Evolutionary conservation across 805 yeast species (phyloP).

Genomic region (Wickerhamomyces bovis): DNA sequence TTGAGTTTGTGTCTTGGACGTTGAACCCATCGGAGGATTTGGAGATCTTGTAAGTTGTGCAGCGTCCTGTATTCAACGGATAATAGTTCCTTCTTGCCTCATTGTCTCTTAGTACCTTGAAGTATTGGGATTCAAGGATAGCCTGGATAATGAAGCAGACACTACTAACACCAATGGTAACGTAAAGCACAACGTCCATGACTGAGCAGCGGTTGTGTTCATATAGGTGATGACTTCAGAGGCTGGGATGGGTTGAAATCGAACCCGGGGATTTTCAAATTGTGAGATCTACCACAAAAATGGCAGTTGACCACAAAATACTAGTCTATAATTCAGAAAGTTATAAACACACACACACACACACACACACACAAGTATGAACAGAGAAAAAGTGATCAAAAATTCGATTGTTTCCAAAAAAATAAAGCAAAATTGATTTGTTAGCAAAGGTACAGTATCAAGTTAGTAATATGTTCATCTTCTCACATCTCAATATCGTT

Average conservation of each 20-base stretch:
- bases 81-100: slow-evolving; percentile 5
- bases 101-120: background rate
- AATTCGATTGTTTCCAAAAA: too few species aligned
- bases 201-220: background rate
- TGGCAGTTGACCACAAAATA: background rate
- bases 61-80: slow-evolving; percentile 1
- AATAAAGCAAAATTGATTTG: background rate
- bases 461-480: background rate
- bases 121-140: background rate
- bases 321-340: too few species aligned
- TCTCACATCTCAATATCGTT: slow-evolving; percentile 1
- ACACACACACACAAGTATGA: too few species aligned
- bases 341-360: too few species aligned
- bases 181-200: background rate
- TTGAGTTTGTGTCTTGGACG: background rate
- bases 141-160: background rate
- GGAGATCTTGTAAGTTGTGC: background rate
- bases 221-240: too few species aligned
- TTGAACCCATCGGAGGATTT: background rate
- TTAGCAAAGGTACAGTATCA: background rate
- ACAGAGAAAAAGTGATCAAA: background rate
- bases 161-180: background rate
- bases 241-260: background rate
- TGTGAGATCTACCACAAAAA: background rate
- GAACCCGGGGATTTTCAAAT: too few species aligned